Percentiles rank a stretch among this genome's conserved stretches.
These are phyloP conservation scores for Chlorella sp. DNA, from an alignment of 139 green algal genomes.

Conservation along the genomic window DNA sequence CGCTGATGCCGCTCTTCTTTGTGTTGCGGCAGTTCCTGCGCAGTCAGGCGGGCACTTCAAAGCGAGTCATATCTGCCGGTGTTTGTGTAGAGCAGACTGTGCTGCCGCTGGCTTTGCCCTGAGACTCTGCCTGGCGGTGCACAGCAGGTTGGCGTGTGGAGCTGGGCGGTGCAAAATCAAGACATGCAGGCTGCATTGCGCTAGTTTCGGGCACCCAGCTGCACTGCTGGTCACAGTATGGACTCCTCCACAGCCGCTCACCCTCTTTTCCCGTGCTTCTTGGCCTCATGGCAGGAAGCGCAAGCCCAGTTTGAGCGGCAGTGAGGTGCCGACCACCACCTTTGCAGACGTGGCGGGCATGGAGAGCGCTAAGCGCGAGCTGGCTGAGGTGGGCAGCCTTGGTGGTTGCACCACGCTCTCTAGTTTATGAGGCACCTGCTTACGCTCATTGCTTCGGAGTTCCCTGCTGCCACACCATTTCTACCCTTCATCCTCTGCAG, in stretches of 20 bases:
- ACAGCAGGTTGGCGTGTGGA: too few relatives aligned
- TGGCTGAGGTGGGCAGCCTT: constrained; percentile 42
- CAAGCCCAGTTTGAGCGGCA: constrained; percentile 1
- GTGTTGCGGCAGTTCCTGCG: constrained; percentile 72
- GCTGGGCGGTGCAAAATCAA: too few relatives aligned
- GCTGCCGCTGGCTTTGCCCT: background rate
- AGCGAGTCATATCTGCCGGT: background rate
- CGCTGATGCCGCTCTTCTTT: constrained; percentile 84
- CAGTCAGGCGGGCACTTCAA: constrained; percentile 44
- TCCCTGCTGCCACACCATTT: too few relatives aligned
- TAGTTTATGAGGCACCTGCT: too few relatives aligned
- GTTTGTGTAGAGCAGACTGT: background rate
- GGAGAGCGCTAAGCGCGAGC: constrained; percentile 88
- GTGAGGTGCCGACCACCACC: constrained; percentile 51
- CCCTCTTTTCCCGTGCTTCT: too few relatives aligned
- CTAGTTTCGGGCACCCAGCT: too few relatives aligned
- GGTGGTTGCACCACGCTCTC: background rate
- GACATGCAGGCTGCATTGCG: too few relatives aligned
- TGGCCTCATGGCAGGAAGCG: background rate
- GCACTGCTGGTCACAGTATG: too few relatives aligned
- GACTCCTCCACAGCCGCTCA: too few relatives aligned
- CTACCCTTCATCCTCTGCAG: constrained; percentile 41
- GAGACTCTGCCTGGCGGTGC: too few relatives aligned
- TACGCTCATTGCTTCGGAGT: too few relatives aligned
- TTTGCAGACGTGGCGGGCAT: constrained; percentile 89